Percentiles rank a stretch among this genome's conserved stretches.
Conservation (phyloP, 2,329 filamentous ascomycete genomes). For the Trichoderma sp. region DNA sequence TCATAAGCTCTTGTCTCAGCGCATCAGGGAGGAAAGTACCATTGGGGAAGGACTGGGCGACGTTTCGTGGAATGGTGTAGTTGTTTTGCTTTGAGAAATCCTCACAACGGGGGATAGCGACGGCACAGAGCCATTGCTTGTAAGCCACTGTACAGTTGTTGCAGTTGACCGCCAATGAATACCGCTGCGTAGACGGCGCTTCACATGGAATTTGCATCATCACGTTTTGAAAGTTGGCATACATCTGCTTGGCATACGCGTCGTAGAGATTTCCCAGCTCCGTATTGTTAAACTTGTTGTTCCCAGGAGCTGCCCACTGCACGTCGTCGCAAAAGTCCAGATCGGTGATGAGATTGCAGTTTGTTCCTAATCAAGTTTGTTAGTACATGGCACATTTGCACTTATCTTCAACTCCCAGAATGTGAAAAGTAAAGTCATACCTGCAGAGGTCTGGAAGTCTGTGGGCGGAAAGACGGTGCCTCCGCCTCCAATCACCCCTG, state of each 20-base stretch:
- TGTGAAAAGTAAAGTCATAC: constrained; percentile 44
- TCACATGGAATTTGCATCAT: constrained; percentile 85
- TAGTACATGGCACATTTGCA: background rate
- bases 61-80: constrained; percentile 59
- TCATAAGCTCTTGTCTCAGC: constrained; percentile 25
- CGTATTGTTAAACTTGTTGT: constrained; percentile 61
- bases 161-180: constrained; percentile 78
- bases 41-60: constrained; percentile 68
- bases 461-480: constrained; percentile 70
- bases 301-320: constrained; percentile 87
- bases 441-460: constrained; percentile 73
- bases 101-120: constrained; percentile 87
- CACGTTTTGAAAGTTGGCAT: constrained; percentile 74
- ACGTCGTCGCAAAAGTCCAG: constrained; percentile 86
- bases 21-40: constrained; percentile 51
- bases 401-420: background rate
- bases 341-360: constrained; percentile 82
- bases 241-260: constrained; percentile 64
- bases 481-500: constrained; percentile 60
- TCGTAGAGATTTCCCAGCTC: constrained; percentile 75
- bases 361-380: constrained; percentile 56
- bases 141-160: constrained; percentile 75
- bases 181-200: constrained; percentile 66
- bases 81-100: constrained; percentile 63
- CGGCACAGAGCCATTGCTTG: constrained; percentile 92